Base-by-base conservation (phyloP, 2,329 filamentous ascomycete species). In the Coniochaeta prunicola region DNA sequence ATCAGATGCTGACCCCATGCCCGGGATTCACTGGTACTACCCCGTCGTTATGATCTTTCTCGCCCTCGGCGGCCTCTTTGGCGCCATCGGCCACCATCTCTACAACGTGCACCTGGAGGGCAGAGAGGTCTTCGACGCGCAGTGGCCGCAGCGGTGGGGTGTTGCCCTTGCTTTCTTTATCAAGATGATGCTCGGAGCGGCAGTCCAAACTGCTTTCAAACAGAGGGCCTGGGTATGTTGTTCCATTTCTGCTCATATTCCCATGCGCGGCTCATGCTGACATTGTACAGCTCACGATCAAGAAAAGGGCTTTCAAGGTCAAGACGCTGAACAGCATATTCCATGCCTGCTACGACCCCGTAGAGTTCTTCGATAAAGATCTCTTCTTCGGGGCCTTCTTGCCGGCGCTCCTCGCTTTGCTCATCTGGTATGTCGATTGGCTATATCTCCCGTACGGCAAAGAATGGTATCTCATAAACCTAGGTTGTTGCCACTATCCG, bases 131-230 rank as follows among this genome's bases (percentile, higher is more conserved):
- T 33, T 50, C 3, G 59, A 62, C 34, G 8, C 58, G 6, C 58
- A 61, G 38, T 62, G 61, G 61, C 61, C 61, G 17, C 42, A 56
- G 40, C 59, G 61, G 13, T 61, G 26, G 19, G 61, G 61, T 26
- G 60, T 58, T 42, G 61, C 61, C 3, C 61, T 62, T 13, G 55
- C 61, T 3, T 62, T 62, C 54, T 62, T 62, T 42, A 58, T 62
- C 1, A 62, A 59, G 34, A 57, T 58, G 19, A 42, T 57, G n/a
- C 53, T 62, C 33, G 40, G 59, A 7, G 53, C 38, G 4, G 40
- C 61, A 19, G 59, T 62, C 19, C 56, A 62, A 28, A 61, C 59
- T 15, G 59, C 61, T 10, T 62, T 61, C 34, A 62, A 61, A 33
- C 61, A 62, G 56, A 59, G 56, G 56, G 61, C 58, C 15, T 61